Evolutionary conservation across 192 early-diverging fungal species (phyloP).

Genomic region (Backusella psychrophila): DNA sequence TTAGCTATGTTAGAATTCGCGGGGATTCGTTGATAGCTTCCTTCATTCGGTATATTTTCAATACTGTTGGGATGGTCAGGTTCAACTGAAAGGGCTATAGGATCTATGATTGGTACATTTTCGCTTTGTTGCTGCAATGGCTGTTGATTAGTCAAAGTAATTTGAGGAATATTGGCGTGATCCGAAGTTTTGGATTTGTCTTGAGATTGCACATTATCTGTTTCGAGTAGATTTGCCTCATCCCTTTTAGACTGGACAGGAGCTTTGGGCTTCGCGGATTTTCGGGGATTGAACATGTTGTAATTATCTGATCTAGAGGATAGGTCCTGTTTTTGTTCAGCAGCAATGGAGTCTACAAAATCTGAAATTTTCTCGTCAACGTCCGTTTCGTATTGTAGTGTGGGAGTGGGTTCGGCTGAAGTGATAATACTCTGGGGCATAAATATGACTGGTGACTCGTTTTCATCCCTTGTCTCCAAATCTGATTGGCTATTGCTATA

Average conservation of each 20-base stretch:
- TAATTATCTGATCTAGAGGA: background rate
- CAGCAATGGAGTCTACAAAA: slow-evolving; percentile 7
- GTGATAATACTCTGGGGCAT: slow-evolving; percentile 17
- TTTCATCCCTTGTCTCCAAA: background rate
- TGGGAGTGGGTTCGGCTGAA: slow-evolving; percentile 20
- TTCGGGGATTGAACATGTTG: background rate
- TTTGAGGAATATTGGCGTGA: background rate
- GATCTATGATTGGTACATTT: background rate
- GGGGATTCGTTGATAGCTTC: background rate
- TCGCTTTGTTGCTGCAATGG: background rate
- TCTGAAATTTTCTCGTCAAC: background rate
- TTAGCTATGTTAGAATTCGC: background rate
- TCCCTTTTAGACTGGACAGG: background rate
- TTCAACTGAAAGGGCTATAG: background rate
- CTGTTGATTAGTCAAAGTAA: background rate
- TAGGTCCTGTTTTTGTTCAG: background rate
- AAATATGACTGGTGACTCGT: background rate
- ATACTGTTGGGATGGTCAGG: background rate
- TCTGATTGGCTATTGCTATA: background rate
- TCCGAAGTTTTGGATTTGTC: background rate
- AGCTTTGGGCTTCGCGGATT: background rate
- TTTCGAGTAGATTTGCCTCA: background rate
- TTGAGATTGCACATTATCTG: background rate
- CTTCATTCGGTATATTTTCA: background rate
- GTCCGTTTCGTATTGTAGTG: background rate